Evolutionary conservation across 768 basidiomycete genomes (phyloP).

Genomic region (Lepiota venenata): DNA sequence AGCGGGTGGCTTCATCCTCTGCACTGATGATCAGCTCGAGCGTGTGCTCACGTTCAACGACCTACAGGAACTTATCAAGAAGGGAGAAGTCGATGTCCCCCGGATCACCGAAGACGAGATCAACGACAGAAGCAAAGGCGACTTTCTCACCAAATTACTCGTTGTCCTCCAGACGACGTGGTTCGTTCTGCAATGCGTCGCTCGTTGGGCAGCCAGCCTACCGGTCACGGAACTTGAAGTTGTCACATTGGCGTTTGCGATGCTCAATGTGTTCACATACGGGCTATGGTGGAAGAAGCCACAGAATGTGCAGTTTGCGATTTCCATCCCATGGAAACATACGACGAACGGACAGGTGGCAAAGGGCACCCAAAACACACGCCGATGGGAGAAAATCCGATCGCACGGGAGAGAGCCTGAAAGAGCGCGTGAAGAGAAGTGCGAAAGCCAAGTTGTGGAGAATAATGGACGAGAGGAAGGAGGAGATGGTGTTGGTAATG

Average conservation of each 20-base stretch:
- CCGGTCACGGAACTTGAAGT: conserved; percentile 27
- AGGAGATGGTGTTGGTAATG: too few relatives aligned
- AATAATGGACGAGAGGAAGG: too few relatives aligned
- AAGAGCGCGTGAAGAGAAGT: too few relatives aligned
- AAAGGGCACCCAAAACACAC: too few relatives aligned
- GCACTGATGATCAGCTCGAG: background rate
- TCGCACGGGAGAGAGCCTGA: too few relatives aligned
- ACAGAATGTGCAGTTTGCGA: conserved; percentile 18
- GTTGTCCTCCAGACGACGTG: conserved; percentile 25
- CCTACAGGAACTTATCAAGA: too few relatives aligned
- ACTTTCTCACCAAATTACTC: conserved; percentile 20
- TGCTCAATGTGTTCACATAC: conserved; percentile 25
- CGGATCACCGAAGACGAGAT: conserved; percentile 19
- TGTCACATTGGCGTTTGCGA: conserved; percentile 23
- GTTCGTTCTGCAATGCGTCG: conserved; percentile 27
- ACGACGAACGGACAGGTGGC: too few relatives aligned
- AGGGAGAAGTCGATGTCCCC: conserved; percentile 2
- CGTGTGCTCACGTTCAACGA: too few relatives aligned
- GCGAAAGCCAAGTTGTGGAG: too few relatives aligned
- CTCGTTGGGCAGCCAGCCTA: conserved; percentile 19
- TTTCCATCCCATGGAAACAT: conserved; percentile 7
- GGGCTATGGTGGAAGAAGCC: conserved; percentile 35
- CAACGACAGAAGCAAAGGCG: conserved; percentile 26
- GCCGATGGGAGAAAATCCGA: too few relatives aligned
- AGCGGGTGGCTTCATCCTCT: background rate